phyloP scores from a whole-genome alignment of 1,139 yeast genomes.

The Petasospora fabianii region DNA sequence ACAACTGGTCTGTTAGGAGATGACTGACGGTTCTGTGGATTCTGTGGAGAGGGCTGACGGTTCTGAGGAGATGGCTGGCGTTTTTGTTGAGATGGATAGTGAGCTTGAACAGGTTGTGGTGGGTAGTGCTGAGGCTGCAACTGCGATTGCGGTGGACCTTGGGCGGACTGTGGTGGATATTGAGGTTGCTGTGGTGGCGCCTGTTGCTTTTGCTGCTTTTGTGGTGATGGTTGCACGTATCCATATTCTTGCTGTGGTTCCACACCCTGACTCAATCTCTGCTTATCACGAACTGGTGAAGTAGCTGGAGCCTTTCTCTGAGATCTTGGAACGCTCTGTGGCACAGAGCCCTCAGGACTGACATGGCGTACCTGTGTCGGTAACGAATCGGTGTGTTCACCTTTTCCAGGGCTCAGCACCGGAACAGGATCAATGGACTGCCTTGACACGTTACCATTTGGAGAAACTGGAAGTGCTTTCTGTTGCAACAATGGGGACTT shows the following conservation, averaged over 20 bases:
- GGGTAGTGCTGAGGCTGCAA: background rate
- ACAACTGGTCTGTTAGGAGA: background rate
- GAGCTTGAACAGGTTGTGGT: too few relatives aligned
- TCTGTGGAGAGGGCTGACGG: background rate
- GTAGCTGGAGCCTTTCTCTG: slow-evolving; percentile 12
- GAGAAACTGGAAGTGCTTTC: slow-evolving; percentile 3
- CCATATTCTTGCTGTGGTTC: background rate
- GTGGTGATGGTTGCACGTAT: background rate
- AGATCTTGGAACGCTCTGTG: too few relatives aligned
- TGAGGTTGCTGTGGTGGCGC: background rate
- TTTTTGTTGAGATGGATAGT: background rate
- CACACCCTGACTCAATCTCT: background rate
- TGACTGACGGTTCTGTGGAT: background rate
- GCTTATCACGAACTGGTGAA: slow-evolving; percentile 8
- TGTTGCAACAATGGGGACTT: slow-evolving; percentile 19
- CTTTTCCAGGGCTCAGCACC: background rate
- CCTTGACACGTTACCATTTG: slow-evolving; percentile 1
- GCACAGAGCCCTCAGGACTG: too few relatives aligned
- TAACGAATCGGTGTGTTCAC: background rate
- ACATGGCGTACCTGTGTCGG: slow-evolving; percentile 5
- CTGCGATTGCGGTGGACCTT: background rate
- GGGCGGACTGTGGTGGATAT: background rate
- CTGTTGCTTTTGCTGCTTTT: background rate
- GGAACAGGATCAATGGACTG: slow-evolving; percentile 10
- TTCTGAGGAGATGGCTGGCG: background rate